Evolutionary conservation across 371 early-diverging fungal species (phyloP).

Genomic region (Umbelopsis sp.): DNA sequence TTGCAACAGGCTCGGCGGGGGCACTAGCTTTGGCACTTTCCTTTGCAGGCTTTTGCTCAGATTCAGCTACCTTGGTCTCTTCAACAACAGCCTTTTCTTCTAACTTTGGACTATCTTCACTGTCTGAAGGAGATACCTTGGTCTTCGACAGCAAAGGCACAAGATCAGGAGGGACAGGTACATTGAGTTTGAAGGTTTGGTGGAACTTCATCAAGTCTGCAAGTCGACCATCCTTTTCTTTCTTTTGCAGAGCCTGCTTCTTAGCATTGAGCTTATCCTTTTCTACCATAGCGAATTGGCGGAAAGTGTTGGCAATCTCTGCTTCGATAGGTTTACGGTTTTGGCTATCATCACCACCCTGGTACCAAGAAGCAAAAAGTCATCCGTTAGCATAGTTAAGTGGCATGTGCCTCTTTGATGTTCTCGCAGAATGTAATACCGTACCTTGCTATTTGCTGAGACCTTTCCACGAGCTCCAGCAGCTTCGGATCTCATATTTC

Average conservation of each 20-base stretch:
- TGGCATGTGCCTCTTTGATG: background rate
- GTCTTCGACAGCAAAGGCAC: constrained; percentile 69
- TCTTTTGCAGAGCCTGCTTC: constrained; percentile 72
- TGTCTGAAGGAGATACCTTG: constrained; percentile 30
- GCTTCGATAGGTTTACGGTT: constrained; percentile 52
- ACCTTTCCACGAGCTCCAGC: constrained; percentile 20
- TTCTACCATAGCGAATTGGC: constrained; percentile 73
- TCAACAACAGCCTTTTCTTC: constrained; percentile 14
- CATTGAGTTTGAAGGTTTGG: constrained; percentile 71
- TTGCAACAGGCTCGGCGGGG: background rate
- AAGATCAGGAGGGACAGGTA: constrained; percentile 78
- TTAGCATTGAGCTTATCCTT: constrained; percentile 81
- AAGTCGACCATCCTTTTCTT: constrained; percentile 76
- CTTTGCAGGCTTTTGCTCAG: constrained; percentile 14
- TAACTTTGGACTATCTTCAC: constrained; percentile 6
- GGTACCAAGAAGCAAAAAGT: background rate
- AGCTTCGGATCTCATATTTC: constrained; percentile 31
- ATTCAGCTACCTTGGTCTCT: constrained; percentile 4
- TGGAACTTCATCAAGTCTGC: constrained; percentile 83
- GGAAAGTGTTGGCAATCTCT: constrained; percentile 67
- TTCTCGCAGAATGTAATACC: background rate
- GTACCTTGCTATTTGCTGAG: background rate
- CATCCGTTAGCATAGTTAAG: constrained; percentile 7
- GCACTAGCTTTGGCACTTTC: constrained; percentile 5
- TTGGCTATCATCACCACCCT: constrained; percentile 34